Evolutionary conservation across 2,329 filamentous ascomycete species (phyloP).

Genomic region (Monosporascus sp.): DNA sequence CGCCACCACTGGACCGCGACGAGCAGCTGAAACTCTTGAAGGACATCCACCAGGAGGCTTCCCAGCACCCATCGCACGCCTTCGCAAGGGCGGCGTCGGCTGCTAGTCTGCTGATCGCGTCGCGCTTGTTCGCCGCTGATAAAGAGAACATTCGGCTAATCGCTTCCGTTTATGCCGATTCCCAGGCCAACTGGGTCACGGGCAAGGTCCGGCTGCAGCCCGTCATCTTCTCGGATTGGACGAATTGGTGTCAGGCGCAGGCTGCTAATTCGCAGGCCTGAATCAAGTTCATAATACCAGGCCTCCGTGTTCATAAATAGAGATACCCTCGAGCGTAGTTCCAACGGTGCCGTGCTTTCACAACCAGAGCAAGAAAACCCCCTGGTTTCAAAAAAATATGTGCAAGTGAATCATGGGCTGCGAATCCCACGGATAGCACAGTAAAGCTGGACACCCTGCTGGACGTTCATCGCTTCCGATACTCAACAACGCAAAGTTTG

Average conservation of each 20-base stretch:
- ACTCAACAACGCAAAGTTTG: too few species aligned
- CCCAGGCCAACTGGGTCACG: constrained; percentile 54
- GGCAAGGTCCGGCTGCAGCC: constrained; percentile 56
- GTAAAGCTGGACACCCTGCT: too few species aligned
- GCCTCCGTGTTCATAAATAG: too few species aligned
- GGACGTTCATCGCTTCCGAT: too few species aligned
- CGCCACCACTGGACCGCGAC: constrained; percentile 33
- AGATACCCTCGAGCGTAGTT: too few species aligned
- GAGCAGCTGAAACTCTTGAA: constrained; percentile 53
- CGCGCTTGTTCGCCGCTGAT: constrained; percentile 51
- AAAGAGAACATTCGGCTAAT: constrained; percentile 48
- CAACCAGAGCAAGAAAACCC: too few species aligned
- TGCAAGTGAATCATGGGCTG: too few species aligned
- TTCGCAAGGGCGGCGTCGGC: constrained; percentile 72
- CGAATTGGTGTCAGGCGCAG: constrained; percentile 62
- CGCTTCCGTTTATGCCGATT: constrained; percentile 58
- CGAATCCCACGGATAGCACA: too few species aligned
- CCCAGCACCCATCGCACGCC: constrained; percentile 57
- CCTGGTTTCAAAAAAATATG: too few species aligned
- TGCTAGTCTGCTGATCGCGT: constrained; percentile 62
- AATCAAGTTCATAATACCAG: too few species aligned
- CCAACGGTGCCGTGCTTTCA: too few species aligned
- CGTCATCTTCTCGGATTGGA: constrained; percentile 66
- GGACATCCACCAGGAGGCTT: constrained; percentile 63
- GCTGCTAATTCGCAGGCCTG: constrained; percentile 21